Base-by-base conservation (phyloP, 208 protist genomes). In the Angomonas desouzai region DNA sequence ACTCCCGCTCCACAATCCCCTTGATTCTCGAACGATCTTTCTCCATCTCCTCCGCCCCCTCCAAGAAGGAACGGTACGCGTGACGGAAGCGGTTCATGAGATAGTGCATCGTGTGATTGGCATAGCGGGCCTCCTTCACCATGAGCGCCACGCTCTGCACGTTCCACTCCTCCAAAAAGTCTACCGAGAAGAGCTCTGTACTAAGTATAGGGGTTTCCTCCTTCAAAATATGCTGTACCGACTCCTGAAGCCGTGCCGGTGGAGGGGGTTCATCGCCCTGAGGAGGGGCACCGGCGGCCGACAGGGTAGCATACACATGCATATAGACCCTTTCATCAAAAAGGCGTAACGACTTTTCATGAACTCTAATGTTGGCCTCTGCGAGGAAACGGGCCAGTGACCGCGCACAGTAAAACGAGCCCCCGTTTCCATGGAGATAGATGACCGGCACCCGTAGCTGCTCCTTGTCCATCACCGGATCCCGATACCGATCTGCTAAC, bases 351-450 rank as follows among this genome's bases (percentile, higher is more conserved):
- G 60, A 55, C 10, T 47, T 45, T 38, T 61, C 64, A 30, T 82
- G 85, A 27, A 72, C 69, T 2, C 74, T 72, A 13, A 78, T 67
- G 59, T 86, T 87, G 0, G 76, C 51, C 59, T 91, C 79, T 45
- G 79, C 80, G 25, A 93, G 57, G 71, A 87, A 87, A 48, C 83
- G 81, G 4, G 81, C 83, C 11, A 90, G 45, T 6, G 75, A 93
- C 33, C 83, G 78, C 29, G 85, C 81, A 56, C 84, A 86, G 60
- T 69, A 74, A 76, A 81, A 93, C 43, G 83, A 88, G 22, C 87
- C 87, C 36, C 68, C 87, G 72, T 93, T 93, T 30, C 87, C 87
- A 57, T 90, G 87, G 34, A 93, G 74, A 64, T 93, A 93, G 9
- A 93, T 1, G 33, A 83, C 62, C 1, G 87, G 87, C 13, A 93